Base-by-base conservation (phyloP, 2,329 filamentous ascomycete species). In the Ciborinia camelliae region DNA sequence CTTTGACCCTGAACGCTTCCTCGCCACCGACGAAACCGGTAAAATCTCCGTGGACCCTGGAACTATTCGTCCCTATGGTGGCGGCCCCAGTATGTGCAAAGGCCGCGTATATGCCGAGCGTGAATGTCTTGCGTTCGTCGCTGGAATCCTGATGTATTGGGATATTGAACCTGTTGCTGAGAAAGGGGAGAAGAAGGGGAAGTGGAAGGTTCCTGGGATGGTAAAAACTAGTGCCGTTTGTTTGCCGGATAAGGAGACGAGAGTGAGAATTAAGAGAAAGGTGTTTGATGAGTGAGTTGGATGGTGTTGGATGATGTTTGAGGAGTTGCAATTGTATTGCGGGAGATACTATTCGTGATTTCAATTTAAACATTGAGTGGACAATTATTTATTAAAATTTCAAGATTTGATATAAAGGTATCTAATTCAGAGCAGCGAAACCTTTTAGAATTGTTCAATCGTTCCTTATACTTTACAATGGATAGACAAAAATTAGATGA, bases 71-170 rank as follows among this genome's bases (percentile, higher is more conserved):
- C 79, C 81, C 0, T 83, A 80, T 71, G 81, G 80, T n/a, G 79
- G 78, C 10, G 83, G 81, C 15, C 67, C 75, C 32, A 75, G 76
- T 26, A 80, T 81, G 68, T 83, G 81, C 66, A 82, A 83, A 71
- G 81, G 81, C 3, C 76, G 80, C 15, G 74, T 75, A 2, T 82
- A 84, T 66, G 81, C 81, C 3, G 79, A 84, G 69, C 77, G 79
- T 55, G 78, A 82, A 70, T 78, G 80, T 23, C 68, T 86, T 51
- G 74, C 80, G 30, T 80, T 84, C 52, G 78, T 79, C 1, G 83
- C 83, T 20, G 79, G 80, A 1, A 78, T 87, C 28, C 71, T 86
- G 26, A 76, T 79, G 7, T 77, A 84, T 70, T 87, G 84, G 83
- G 81, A 86, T 51, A 80, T 87, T 65, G 76, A 81, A 62, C 78